Conservation (phyloP, 2,329 filamentous ascomycete genomes). For the Pseudocercospora fijiensis region DNA sequence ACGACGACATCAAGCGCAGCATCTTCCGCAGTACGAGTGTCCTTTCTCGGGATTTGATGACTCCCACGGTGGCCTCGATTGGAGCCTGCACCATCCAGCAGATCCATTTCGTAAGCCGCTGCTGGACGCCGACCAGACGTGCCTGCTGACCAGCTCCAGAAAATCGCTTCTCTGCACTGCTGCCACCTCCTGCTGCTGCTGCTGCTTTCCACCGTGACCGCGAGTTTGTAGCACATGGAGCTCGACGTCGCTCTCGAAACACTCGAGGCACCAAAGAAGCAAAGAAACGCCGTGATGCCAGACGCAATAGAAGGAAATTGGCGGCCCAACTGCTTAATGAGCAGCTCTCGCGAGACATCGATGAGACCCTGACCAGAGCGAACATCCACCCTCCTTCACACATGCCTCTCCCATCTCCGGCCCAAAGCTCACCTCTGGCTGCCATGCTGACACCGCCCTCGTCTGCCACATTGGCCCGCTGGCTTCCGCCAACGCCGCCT, state of each 20-base stretch:
- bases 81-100: slow-evolving; percentile 33
- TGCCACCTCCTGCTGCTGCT: slow-evolving; percentile 18
- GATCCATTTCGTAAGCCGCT: not conserved
- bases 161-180: slow-evolving; percentile 34
- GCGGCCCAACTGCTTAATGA: slow-evolving; percentile 34
- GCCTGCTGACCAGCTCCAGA: slow-evolving; percentile 16
- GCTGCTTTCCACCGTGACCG: slow-evolving; percentile 20
- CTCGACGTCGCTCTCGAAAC: slow-evolving; percentile 30
- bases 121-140: not conserved
- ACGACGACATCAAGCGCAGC: slow-evolving; percentile 19
- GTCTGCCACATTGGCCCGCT: not conserved
- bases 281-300: slow-evolving; percentile 35
- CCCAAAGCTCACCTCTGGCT: slow-evolving; percentile 6
- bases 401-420: slow-evolving; percentile 2
- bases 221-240: slow-evolving; percentile 14
- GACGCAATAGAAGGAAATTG: slow-evolving; percentile 31
- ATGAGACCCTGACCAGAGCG: slow-evolving; percentile 28
- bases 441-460: slow-evolving; percentile 6
- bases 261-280: slow-evolving; percentile 34
- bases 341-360: slow-evolving; percentile 34
- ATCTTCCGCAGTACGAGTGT: slow-evolving; percentile 16
- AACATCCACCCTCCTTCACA: slow-evolving; percentile 19
- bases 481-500: slow-evolving; percentile 25
- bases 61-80: slow-evolving; percentile 22
- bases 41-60: slow-evolving; percentile 16